These are phyloP conservation scores for Verticillium klebahnii DNA, from an alignment of 2,329 filamentous ascomycete species.

Conservation along the genomic window DNA sequence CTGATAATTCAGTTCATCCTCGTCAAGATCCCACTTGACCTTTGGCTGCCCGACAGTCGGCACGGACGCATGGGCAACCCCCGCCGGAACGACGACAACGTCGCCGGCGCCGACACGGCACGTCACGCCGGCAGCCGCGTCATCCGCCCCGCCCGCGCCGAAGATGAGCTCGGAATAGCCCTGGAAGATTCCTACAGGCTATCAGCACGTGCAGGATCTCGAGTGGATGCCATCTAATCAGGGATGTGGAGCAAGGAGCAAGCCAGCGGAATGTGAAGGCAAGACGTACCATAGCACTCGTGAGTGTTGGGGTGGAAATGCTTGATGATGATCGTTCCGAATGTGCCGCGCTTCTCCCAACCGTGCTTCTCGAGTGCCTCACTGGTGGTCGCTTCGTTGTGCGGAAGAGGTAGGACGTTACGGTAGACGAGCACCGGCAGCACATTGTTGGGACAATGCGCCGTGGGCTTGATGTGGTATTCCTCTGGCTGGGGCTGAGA, in stretches of 20 bases:
- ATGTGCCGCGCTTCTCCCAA: constrained; percentile 18
- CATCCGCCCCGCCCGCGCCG: constrained; percentile 13
- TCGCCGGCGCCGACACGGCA: constrained; percentile 14
- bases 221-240: not conserved
- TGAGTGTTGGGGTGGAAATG: constrained; percentile 19
- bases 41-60: not conserved
- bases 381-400: constrained; percentile 11
- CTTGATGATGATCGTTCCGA: constrained; percentile 16
- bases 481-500: constrained; percentile 1
- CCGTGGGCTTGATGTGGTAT: constrained; percentile 1
- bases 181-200: constrained; percentile 13
- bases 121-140: constrained; percentile 5
- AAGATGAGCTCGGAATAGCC: constrained; percentile 15
- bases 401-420: constrained; percentile 9
- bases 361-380: constrained; percentile 12
- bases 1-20: constrained; percentile 10
- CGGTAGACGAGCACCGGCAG: constrained; percentile 17
- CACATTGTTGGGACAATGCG: constrained; percentile 12
- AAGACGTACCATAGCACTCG: constrained; percentile 17
- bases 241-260: not conserved
- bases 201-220: not conserved
- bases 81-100: constrained; percentile 16
- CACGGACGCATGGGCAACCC: constrained; percentile 14
- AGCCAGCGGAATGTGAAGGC: not conserved
- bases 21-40: constrained; percentile 9